A percentile compares a stretch with the other conserved stretches of the same genome.
Conservation (phyloP, 1,284 basidiomycete genomes). For the Porphyrellus sp. region DNA sequence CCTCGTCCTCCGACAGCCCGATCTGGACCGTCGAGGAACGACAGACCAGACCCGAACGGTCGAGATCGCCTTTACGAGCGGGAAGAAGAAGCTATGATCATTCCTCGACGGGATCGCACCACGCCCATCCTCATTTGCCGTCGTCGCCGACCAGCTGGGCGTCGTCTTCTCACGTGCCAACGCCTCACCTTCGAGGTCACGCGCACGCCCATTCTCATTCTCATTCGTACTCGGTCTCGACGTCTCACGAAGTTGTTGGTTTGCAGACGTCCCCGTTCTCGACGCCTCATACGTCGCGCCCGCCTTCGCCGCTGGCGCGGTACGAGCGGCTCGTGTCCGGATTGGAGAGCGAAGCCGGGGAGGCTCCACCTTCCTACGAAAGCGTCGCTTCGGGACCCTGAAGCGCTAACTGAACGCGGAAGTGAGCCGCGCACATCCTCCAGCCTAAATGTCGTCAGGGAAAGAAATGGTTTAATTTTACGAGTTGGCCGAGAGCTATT, state of each 20-base stretch:
- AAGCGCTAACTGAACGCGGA: neutral
- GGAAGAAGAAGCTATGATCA: neutral
- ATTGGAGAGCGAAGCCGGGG: conserved; percentile 61
- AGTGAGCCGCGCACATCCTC: neutral
- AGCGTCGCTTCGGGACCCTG: conserved; percentile 17
- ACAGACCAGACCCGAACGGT: neutral
- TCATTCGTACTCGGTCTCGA: neutral
- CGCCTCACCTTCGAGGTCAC: neutral
- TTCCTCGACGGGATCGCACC: neutral
- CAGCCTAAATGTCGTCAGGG: neutral
- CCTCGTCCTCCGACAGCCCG: conserved; percentile 37
- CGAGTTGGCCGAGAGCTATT: neutral
- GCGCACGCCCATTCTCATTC: neutral
- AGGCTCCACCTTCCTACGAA: conserved; percentile 64
- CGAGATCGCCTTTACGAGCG: conserved; percentile 2
- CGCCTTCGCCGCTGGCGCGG: conserved; percentile 35
- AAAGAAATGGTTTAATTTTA: too few species aligned
- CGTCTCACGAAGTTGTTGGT: neutral
- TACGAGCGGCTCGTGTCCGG: conserved; percentile 66
- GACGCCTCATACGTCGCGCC: conserved; percentile 18
- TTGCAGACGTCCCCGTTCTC: conserved; percentile 1
- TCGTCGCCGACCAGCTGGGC: neutral
- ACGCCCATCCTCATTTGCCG: neutral
- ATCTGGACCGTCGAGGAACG: conserved; percentile 25
- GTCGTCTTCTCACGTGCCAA: too few species aligned